These are phyloP conservation scores for Phoenix roebelenii DNA, from an alignment of 176 grass and related monocot genomes.

Conservation along the genomic window DNA sequence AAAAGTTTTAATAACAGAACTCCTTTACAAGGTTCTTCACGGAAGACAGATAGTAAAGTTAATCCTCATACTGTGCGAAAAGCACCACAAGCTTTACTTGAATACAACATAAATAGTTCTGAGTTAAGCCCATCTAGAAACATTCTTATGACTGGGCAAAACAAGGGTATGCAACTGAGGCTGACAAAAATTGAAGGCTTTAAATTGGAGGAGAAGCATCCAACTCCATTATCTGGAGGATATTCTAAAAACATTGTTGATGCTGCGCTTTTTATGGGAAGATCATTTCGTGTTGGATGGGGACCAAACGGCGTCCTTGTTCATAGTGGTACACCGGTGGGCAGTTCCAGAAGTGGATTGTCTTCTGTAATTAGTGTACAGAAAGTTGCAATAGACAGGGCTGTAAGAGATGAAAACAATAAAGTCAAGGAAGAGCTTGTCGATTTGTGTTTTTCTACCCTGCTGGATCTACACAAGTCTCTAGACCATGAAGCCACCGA, in stretches of 20 bases:
- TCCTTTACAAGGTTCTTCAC: constrained; percentile 48
- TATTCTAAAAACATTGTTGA: constrained; percentile 68
- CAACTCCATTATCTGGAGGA: constrained; percentile 55
- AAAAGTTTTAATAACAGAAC: constrained; percentile 36
- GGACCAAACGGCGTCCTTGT: constrained; percentile 85
- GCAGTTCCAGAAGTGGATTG: constrained; percentile 34
- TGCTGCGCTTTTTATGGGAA: constrained; percentile 88
- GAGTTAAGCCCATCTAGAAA: constrained; percentile 39
- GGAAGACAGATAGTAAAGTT: constrained; percentile 35
- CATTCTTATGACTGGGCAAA: constrained; percentile 78
- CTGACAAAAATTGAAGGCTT: constrained; percentile 80
- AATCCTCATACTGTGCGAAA: constrained; percentile 31
- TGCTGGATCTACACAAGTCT: constrained; percentile 61
- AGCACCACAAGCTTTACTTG: constrained; percentile 53
- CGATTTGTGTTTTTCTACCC: constrained; percentile 58
- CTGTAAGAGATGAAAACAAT: constrained; percentile 52
- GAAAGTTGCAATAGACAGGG: constrained; percentile 56
- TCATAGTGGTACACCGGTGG: constrained; percentile 68
- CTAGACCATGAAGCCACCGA: constrained; percentile 42
- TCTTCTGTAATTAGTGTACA: constrained; percentile 82
- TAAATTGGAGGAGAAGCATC: constrained; percentile 59
- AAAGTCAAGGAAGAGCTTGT: constrained; percentile 51
- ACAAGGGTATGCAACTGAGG: constrained; percentile 49
- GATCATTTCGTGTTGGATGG: constrained; percentile 90
- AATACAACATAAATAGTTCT: constrained; percentile 54